phyloP scores from a whole-genome alignment of 495 filamentous ascomycete genomes.

The Aspergillus panamensis region DNA sequence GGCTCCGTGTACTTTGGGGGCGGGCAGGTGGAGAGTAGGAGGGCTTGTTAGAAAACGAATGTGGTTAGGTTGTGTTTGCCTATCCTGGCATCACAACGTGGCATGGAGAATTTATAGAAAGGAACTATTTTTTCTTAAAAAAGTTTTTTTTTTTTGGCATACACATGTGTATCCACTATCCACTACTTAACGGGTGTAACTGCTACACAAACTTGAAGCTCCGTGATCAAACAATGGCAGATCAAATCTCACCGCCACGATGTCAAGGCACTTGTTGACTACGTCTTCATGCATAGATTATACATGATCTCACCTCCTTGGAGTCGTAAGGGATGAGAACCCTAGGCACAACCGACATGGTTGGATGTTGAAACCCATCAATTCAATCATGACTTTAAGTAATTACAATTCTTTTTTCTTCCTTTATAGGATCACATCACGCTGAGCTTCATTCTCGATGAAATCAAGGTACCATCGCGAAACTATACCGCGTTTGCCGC shows the following conservation, averaged over 20 bases:
- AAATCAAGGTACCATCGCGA: background rate
- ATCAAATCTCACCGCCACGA: constrained; percentile 20
- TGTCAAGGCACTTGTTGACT: constrained; percentile 11
- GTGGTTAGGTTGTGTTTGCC: background rate
- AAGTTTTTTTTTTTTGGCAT: no score
- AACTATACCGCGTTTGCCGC: background rate
- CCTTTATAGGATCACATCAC: background rate
- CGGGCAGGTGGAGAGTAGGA: no score
- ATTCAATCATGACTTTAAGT: no score
- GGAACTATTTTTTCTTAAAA: constrained; percentile 7
- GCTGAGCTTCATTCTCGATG: background rate
- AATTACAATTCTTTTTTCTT: background rate
- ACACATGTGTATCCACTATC: no score
- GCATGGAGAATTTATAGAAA: constrained; percentile 14
- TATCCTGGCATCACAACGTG: constrained; percentile 16
- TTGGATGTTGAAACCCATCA: no score
- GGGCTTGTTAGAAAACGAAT: no score
- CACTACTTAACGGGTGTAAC: constrained; percentile 3
- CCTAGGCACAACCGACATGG: background rate
- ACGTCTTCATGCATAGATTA: constrained; percentile 11
- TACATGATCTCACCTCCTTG: constrained; percentile 4
- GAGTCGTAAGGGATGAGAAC: background rate
- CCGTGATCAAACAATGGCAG: background rate
- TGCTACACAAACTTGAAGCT: background rate
- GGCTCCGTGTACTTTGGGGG: no score